These are phyloP conservation scores for Pisolithus sp. DNA, from an alignment of 768 basidiomycete genomes.

Conservation along the genomic window DNA sequence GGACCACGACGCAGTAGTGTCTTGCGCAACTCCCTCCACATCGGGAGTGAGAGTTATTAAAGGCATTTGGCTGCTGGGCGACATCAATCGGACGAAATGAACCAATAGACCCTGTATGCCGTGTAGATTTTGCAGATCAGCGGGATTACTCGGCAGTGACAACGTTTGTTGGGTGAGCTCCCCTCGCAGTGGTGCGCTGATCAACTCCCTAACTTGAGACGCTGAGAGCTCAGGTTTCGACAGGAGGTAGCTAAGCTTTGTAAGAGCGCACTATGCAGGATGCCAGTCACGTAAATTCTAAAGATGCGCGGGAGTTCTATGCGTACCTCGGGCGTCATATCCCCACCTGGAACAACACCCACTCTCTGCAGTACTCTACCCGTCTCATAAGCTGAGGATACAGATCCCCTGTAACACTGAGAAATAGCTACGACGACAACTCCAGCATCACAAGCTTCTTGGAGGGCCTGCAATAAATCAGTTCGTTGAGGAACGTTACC, in stretches of 20 bases:
- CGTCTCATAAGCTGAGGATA: slow-evolving; percentile 79
- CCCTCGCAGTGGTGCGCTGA: slow-evolving; percentile 77
- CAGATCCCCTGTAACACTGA: slow-evolving; percentile 83
- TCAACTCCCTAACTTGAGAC: slow-evolving; percentile 64
- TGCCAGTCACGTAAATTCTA: too few species aligned
- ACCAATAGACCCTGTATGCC: slow-evolving; percentile 59
- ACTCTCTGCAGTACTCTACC: slow-evolving; percentile 60
- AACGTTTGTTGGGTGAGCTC: slow-evolving; percentile 64
- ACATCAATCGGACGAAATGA: slow-evolving; percentile 61
- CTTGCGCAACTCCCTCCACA: slow-evolving; percentile 34
- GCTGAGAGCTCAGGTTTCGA: slow-evolving; percentile 74
- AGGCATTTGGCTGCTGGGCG: slow-evolving; percentile 31
- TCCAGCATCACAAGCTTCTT: slow-evolving; percentile 75
- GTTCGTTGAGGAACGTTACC: slow-evolving; percentile 85
- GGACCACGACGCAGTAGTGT: slow-evolving; percentile 61
- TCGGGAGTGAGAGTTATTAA: slow-evolving; percentile 29
- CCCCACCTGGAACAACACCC: slow-evolving; percentile 81
- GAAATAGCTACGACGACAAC: slow-evolving; percentile 88
- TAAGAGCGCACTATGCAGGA: slow-evolving; percentile 65
- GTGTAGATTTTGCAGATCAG: slow-evolving; percentile 43
- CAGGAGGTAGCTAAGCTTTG: slow-evolving; percentile 85
- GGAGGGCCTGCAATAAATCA: slow-evolving; percentile 70
- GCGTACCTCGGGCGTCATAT: slow-evolving; percentile 92
- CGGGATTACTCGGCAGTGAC: slow-evolving; percentile 37
- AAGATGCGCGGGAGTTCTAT: not conserved